These are phyloP conservation scores for Chlamydomonas reinhardtii DNA, from an alignment of 163 green algal species.

Conservation along the genomic window DNA sequence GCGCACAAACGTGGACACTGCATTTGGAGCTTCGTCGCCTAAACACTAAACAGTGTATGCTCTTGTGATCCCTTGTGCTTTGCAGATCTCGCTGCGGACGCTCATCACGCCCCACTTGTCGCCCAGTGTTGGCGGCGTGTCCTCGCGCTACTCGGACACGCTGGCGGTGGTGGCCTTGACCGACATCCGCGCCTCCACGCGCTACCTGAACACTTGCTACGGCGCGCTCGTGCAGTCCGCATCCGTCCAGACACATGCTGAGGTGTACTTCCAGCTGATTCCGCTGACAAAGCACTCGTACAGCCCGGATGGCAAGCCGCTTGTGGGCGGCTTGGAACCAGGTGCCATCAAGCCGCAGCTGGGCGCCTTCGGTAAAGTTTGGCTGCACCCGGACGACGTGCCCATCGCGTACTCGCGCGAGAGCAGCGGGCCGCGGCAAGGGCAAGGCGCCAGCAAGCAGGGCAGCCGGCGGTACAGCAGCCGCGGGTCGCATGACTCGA, in stretches of 20 bases:
- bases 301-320: too few relatives aligned
- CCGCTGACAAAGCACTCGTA: not conserved
- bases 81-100: conserved; percentile 5
- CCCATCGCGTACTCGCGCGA: conserved; percentile 14
- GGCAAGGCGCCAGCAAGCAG: not conserved
- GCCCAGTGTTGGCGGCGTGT: conserved; percentile 5
- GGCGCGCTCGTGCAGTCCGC: conserved; percentile 34
- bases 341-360: not conserved
- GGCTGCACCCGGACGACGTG: conserved; percentile 52
- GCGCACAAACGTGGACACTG: too few relatives aligned
- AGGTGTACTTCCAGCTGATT: conserved; percentile 35
- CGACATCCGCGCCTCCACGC: not conserved
- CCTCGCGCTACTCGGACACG: not conserved
- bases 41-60: too few relatives aligned
- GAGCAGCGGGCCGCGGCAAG: too few relatives aligned
- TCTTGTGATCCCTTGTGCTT: not conserved
- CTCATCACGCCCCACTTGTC: not conserved
- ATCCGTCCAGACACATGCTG: conserved; percentile 17
- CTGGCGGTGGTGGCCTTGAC: not conserved
- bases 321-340: not conserved
- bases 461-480: not conserved
- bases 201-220: conserved; percentile 49
- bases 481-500: not conserved
- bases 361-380: conserved; percentile 38
- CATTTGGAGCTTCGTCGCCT: too few relatives aligned